Evolutionary conservation across 2,329 filamentous ascomycete species (phyloP), one percentile per base, ranked within the genome.

Genomic region (Aureobasidium sp.): DNA sequence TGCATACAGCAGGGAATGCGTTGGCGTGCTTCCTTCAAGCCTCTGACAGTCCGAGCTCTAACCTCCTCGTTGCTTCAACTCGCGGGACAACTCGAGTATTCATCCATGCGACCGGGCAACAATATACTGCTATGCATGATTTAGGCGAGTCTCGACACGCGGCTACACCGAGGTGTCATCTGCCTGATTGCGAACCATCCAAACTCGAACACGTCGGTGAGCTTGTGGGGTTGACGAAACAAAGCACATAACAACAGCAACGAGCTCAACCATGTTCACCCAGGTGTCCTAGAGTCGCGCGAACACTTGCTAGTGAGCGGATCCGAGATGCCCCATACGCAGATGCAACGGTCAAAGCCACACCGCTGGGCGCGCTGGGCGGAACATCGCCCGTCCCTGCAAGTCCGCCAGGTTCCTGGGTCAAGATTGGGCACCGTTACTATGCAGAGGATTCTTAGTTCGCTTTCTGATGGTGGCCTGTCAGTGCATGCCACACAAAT

Each of bases 281-380:
- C 27, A 29, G 54, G 30, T 49, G 57, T 37, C 57, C 15, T 49
- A 59, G 41, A 50, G 44, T 25, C 8, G 36, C 57, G 45, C 57
- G 57, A 50, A 50, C 34, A 59, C 44, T 50, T 59, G 57, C 57
- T 59, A 59, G 57, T 49, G 34, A 59, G 45, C 45, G 57, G 57
- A 59, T 42, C 57, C 57, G 57, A 59, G 11, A 30, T 42, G 42
- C 53, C 54, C 54, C 54, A 58, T 58, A 58, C 32, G 42, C 42
- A 37, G 25, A 42, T 32, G 16, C 4, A 59, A 59, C 57, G 57
- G 57, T 59, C 57, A 59, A 34, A 59, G 57, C 57, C 57, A 59
- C 57, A 59, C 57, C 57, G 57, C 44, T 59, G 55, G 55, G 55
- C 45, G 45, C 45, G 45, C 27, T 48, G 47, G 47, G 47, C 57